These are phyloP conservation scores for Penicillium cinerascens DNA, from an alignment of 495 filamentous ascomycete species.

Conservation along the genomic window DNA sequence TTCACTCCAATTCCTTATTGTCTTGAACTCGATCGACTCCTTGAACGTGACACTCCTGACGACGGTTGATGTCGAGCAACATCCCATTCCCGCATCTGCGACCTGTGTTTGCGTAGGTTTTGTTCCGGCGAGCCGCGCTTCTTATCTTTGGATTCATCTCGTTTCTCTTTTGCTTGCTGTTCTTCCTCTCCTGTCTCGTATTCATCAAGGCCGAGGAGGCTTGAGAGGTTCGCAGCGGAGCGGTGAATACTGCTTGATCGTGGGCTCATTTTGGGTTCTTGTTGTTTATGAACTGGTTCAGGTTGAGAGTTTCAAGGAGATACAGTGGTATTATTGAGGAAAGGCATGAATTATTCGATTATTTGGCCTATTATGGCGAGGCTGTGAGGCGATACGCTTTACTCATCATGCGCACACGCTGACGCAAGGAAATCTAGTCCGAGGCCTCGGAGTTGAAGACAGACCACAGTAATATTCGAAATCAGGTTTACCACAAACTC, in stretches of 20 bases:
- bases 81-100: background rate
- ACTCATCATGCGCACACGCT: slow-evolving; percentile 17
- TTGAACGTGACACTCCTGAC: too few species aligned
- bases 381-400: background rate
- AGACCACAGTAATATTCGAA: background rate
- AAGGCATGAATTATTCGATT: background rate
- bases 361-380: too few species aligned
- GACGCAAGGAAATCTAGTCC: slow-evolving; percentile 1
- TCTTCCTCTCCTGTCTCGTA: slow-evolving; percentile 6
- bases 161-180: background rate
- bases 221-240: slow-evolving; percentile 11
- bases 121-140: slow-evolving; percentile 18
- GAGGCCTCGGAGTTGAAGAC: background rate
- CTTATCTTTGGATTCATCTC: slow-evolving; percentile 16
- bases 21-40: too few species aligned
- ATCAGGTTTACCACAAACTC: too few species aligned
- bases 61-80: too few species aligned
- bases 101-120: slow-evolving; percentile 10
- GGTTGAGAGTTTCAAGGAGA: background rate
- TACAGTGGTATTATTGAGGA: background rate
- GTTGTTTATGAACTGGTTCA: background rate
- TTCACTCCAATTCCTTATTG: too few species aligned
- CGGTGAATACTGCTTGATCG: slow-evolving; percentile 10
- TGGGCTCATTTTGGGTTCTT: slow-evolving; percentile 11
- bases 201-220: slow-evolving; percentile 2